Evolutionary conservation across 768 basidiomycete species (phyloP).

Genomic region (Phallus indusiatus): DNA sequence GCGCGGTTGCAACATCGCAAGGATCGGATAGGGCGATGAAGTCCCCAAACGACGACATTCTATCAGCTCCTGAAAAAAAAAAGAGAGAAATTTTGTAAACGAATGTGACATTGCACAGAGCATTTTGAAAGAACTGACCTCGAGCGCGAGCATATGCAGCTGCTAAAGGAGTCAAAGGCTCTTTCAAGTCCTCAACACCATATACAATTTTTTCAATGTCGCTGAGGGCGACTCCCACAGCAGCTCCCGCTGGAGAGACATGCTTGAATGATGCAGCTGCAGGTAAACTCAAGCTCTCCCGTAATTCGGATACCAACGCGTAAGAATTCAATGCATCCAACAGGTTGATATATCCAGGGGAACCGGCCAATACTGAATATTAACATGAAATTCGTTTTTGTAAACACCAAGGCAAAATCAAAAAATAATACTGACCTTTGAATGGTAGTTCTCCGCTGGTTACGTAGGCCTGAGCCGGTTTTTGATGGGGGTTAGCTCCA

Average conservation of each 20-base stretch:
- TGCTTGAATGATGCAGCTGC: constrained; percentile 99
- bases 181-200: constrained; percentile 91
- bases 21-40: constrained; percentile 92
- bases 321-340: constrained; percentile 96
- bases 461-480: constrained; percentile 95
- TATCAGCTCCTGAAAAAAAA: constrained; percentile 67
- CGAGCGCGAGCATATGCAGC: constrained; percentile 93
- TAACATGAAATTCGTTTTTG: not conserved
- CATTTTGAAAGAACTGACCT: constrained; percentile 36
- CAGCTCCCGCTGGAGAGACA: constrained; percentile 96
- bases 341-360: constrained; percentile 97
- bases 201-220: constrained; percentile 89
- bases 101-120: not conserved
- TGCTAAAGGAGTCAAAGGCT: constrained; percentile 80
- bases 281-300: constrained; percentile 76
- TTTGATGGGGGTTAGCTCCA: constrained; percentile 98
- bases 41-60: constrained; percentile 99
- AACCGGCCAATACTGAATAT: constrained; percentile 69
- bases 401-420: not conserved
- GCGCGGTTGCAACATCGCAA: constrained; percentile 90
- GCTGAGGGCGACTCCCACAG: constrained; percentile 77
- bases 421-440: constrained; percentile 49
- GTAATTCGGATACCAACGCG: constrained; percentile 89
- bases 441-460: constrained; percentile 84
- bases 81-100: not conserved